A percentile compares a stretch with the other conserved stretches of the same genome.
These are phyloP conservation scores for Penicillium aurantiogriseum DNA, from an alignment of 2,329 filamentous ascomycete genomes.

Conservation along the genomic window DNA sequence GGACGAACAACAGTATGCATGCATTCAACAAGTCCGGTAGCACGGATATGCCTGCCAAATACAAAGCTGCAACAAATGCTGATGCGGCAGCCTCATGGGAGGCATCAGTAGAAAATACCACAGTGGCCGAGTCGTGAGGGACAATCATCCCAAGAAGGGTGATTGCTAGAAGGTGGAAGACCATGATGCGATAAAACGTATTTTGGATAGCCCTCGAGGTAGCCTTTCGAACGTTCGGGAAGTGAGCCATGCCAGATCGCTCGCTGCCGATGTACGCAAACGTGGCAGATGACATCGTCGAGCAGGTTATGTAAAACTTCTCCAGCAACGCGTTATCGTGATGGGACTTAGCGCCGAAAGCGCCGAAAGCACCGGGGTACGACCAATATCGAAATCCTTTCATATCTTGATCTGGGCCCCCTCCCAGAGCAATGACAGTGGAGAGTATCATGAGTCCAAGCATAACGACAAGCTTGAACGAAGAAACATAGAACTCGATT, in stretches of 20 bases:
- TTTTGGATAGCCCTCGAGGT: conserved; percentile 74
- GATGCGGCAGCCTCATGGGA: conserved; percentile 58
- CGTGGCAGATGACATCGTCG: conserved; percentile 69
- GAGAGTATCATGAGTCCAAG: conserved; percentile 63
- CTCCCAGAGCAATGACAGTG: conserved; percentile 62
- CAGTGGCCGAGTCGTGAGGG: conserved; percentile 62
- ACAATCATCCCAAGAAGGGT: conserved; percentile 74
- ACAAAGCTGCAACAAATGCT: conserved; percentile 72
- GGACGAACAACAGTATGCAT: conserved; percentile 70
- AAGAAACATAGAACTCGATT: conserved; percentile 57
- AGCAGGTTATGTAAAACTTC: conserved; percentile 63
- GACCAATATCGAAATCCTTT: conserved; percentile 66
- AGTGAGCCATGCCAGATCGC: conserved; percentile 71
- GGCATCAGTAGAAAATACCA: conserved; percentile 49
- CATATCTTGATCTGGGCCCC: conserved; percentile 59
- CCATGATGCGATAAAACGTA: conserved; percentile 75
- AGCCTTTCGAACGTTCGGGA: conserved; percentile 71
- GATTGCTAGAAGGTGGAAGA: conserved; percentile 75
- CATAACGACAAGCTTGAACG: conserved; percentile 66
- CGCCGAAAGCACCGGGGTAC: conserved; percentile 56
- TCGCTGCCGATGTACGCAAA: conserved; percentile 78
- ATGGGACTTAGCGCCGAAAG: conserved; percentile 46
- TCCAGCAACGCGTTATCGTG: conserved; percentile 40
- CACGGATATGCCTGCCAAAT: conserved; percentile 59
- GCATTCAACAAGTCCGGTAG: conserved; percentile 69